A percentile compares a stretch with the other conserved stretches of the same genome.
Evolutionary conservation across 305 asterid species (phyloP).

Genomic region (Solanum chacoense): DNA sequence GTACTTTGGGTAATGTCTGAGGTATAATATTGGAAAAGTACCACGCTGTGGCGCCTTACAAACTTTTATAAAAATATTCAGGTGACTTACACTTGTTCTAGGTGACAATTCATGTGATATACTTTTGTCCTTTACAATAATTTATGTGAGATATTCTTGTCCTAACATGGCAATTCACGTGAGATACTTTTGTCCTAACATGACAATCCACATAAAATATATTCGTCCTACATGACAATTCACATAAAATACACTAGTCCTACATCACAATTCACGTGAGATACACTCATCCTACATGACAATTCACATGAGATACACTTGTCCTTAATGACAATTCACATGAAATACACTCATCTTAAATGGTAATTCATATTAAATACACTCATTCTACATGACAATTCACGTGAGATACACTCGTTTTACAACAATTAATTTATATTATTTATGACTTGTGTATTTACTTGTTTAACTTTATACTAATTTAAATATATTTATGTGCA

Average conservation of each 20-base stretch:
- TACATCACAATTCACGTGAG: too few relatives aligned
- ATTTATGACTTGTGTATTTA: not conserved
- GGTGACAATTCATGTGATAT: not conserved
- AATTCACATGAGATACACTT: too few relatives aligned
- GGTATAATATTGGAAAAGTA: not conserved
- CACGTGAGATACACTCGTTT: not conserved
- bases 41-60: not conserved
- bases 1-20: not conserved
- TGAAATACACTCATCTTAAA: too few relatives aligned
- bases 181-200: too few relatives aligned
- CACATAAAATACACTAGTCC: too few relatives aligned
- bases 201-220: too few relatives aligned
- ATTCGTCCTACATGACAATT: too few relatives aligned
- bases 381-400: not conserved
- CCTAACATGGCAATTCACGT: not conserved
- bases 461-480: not conserved
- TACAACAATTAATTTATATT: not conserved
- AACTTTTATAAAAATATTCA: too few relatives aligned
- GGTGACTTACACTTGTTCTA: not conserved
- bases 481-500: not conserved
- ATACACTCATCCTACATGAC: too few relatives aligned
- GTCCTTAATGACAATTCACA: not conserved
- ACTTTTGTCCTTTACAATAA: too few relatives aligned
- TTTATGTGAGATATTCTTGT: too few relatives aligned
- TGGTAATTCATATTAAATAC: too few relatives aligned